Evolutionary conservation across 805 yeast species (phyloP), one percentile per base, ranked within the genome.

Genomic region (Geotrichum ghanense): DNA sequence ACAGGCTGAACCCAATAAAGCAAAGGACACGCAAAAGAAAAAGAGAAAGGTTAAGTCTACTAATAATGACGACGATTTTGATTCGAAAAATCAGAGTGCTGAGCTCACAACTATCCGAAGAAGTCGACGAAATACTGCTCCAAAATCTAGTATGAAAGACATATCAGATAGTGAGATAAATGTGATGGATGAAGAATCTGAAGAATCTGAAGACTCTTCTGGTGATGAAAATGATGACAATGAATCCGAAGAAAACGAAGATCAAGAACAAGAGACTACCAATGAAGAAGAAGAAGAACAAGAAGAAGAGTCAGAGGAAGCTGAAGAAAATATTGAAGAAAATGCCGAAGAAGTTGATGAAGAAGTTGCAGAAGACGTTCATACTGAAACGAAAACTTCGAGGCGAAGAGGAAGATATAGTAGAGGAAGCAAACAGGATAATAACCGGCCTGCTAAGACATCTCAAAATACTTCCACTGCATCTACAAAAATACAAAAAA

Each of bases 1-100:
- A 53, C 44, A 54, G 49, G 48, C 51, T 23, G 58, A 55, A 7
- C 51, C 54, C 46, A 58, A 59, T 50, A 45, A 53, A 47, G 9
- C 31, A 19, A 24, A 40, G 17, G 26, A 40, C 14, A 22, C 22
- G 39, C 27, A 24, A 26, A 50, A 47, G 14, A 41, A 19, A 39
- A 10, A 24, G 24, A 42, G 34, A 42, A 23, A 20, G 41, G 44
- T 48, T 50, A 10, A 51, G 45, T 5, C 22, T 16, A 14, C 25
- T 7, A 17, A 40, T 22, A 48, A 49, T 40, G 46, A 50, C 16
- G 53, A 46, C 2, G 50, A 31, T 22, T 23, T 55, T n/a, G 37
- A 19, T 9, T 6, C 14, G 4, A 31, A n/a, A 31, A 6, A 5
- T 9, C 10, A 12, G 5, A 31, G 16, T 5, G 16, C 7, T 31